phyloP scores from a whole-genome alignment of 306 rosid species.

The Crotalaria pallida region DNA sequence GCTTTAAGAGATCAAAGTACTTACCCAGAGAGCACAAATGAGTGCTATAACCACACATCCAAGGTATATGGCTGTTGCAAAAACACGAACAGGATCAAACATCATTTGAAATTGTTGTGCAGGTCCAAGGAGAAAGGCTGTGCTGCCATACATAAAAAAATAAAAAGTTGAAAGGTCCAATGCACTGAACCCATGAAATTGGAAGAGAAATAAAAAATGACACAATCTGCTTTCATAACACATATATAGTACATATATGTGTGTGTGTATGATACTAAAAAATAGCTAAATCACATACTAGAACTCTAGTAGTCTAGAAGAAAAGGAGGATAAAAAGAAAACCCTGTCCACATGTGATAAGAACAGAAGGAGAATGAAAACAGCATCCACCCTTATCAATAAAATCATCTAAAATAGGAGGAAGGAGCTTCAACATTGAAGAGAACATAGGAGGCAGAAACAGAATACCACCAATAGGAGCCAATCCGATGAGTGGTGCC shows the following conservation, averaged over 20 bases:
- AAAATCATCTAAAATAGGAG: background rate
- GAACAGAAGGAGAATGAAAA: background rate
- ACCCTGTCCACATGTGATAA: background rate
- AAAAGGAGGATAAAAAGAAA: background rate
- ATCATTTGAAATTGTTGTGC: constrained; percentile 68
- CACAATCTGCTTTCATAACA: background rate
- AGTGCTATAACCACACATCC: constrained; percentile 85
- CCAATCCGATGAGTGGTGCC: too few relatives aligned
- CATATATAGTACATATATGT: too few relatives aligned
- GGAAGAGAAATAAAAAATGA: constrained; percentile 2
- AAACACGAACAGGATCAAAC: constrained; percentile 76
- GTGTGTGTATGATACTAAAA: too few relatives aligned
- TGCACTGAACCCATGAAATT: constrained; percentile 9
- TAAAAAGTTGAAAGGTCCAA: constrained; percentile 17
- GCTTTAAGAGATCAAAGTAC: constrained; percentile 15
- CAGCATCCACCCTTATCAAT: background rate
- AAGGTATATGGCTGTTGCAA: constrained; percentile 77
- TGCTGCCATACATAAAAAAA: constrained; percentile 64
- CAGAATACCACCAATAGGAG: background rate
- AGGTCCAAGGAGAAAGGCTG: constrained; percentile 89
- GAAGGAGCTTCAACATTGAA: background rate
- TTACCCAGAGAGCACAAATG: constrained; percentile 86
- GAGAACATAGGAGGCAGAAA: background rate
- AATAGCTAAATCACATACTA: background rate
- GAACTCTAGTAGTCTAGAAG: background rate